Percentiles rank a stretch among this genome's conserved stretches.
phyloP scores from a whole-genome alignment of 345 rosid genomes.

The Salix dunnii region DNA sequence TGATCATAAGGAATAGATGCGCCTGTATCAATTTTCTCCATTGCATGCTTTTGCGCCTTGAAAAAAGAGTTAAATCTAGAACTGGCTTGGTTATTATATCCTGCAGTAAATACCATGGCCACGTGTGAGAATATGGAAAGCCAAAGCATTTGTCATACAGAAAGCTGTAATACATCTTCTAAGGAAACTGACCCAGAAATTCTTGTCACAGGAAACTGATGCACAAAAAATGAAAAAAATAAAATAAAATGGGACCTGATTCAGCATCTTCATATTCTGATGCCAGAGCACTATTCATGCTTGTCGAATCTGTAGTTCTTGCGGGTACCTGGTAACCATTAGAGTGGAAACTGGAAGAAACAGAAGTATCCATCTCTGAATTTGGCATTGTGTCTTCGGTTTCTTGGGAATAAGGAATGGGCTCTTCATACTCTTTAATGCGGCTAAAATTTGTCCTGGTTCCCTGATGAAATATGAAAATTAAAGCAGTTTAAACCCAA shows the following conservation, averaged over 20 bases:
- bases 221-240: conserved; percentile 12
- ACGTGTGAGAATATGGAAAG: conserved; percentile 9
- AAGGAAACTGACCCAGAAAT: conserved; percentile 4
- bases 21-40: conserved; percentile 41
- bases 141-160: conserved; percentile 8
- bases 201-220: not conserved
- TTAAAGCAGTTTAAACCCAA: not conserved
- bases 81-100: conserved; percentile 57
- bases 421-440: conserved; percentile 46
- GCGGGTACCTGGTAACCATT: conserved; percentile 44
- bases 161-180: conserved; percentile 5
- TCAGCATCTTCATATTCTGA: conserved; percentile 82
- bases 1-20: conserved; percentile 40
- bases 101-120: conserved; percentile 39
- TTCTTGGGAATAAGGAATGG: conserved; percentile 43
- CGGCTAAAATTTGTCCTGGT: conserved; percentile 53
- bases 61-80: conserved; percentile 47
- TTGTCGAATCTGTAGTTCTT: conserved; percentile 57
- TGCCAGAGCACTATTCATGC: conserved; percentile 56
- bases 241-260: conserved; percentile 53
- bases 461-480: conserved; percentile 45
- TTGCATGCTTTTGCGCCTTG: conserved; percentile 39
- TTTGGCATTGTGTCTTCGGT: conserved; percentile 36
- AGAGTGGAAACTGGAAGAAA: conserved; percentile 46
- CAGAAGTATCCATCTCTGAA: conserved; percentile 54